Base-by-base conservation (phyloP, 345 rosid species). In the Eucalyptus fibrosa region DNA sequence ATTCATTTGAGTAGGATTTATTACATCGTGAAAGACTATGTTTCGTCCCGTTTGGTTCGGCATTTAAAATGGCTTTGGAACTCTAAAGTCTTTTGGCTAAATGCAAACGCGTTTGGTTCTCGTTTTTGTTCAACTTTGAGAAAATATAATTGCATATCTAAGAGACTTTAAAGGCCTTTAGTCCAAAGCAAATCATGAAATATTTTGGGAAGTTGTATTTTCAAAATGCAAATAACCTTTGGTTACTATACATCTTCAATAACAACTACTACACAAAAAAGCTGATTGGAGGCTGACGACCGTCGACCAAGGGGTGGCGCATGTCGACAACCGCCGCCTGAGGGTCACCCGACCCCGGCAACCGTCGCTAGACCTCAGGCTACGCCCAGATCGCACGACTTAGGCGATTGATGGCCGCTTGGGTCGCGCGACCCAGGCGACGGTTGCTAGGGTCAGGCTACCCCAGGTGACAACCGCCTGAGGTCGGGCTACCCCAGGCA, bases 381-480 rank as follows among this genome's bases (percentile, higher is more conserved):
- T 0, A 50, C 5, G 0, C 50, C 2, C 17, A 0, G 3, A 50
- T 50, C 3, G 3, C 3, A 1, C 0, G 11, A 45, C 47, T 44
- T 1, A 45, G 47, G 2, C 0, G 6, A 50, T 0, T 50, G 3
- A 50, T 50, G 7, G 50, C 50, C 7, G 17, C 50, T 50, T 50
- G 7, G 16, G 2, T 13, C 0, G 14, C 2, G 15, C 2, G 0
- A 12, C 15, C 50, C 15, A 49, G 0, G 50, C 16, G 5, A 49
- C 6, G 16, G 16, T 49, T 1, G 16, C 6, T 13, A 6, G 5
- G 50, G 50, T 49, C 1, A 14, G 3, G 47, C 47, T 9, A 12
- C 14, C 50, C 15, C 14, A 49, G 14, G 50, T 5, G 1, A 47
- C 4, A 1, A 12, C 4, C 49, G 1, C 47, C 47, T 37, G 2